Evolutionary conservation across 2,329 filamentous ascomycete genomes (phyloP).

Genomic region (Talaromyces sp.): DNA sequence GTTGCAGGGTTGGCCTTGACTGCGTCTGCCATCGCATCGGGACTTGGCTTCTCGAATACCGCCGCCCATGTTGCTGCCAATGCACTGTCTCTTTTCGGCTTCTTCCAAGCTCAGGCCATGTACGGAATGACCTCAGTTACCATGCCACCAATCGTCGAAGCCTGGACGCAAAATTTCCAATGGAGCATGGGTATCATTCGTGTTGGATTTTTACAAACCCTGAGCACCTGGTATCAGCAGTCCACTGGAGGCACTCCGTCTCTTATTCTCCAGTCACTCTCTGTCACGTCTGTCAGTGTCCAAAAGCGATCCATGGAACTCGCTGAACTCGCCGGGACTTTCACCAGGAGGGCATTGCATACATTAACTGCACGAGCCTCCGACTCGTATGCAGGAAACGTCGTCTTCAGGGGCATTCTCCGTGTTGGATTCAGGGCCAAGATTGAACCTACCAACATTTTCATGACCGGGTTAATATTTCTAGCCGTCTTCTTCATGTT

Average conservation of each 20-base stretch:
- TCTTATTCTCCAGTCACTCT: slow-evolving; percentile 70
- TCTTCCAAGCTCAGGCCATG: slow-evolving; percentile 92
- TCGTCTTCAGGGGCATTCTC: slow-evolving; percentile 72
- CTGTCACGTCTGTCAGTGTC: slow-evolving; percentile 72
- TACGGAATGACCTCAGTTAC: slow-evolving; percentile 78
- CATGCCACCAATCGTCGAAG: slow-evolving; percentile 79
- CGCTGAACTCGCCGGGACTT: slow-evolving; percentile 1
- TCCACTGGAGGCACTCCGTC: slow-evolving; percentile 83
- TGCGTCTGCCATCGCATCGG: slow-evolving; percentile 82
- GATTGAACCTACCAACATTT: slow-evolving; percentile 88
- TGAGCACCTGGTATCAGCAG: slow-evolving; percentile 94
- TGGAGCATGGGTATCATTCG: slow-evolving; percentile 97
- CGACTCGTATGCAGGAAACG: slow-evolving; percentile 43
- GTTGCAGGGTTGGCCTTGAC: slow-evolving; percentile 79
- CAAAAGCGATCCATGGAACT: slow-evolving; percentile 57
- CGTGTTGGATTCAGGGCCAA: slow-evolving; percentile 79
- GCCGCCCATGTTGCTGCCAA: slow-evolving; percentile 92
- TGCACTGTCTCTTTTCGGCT: slow-evolving; percentile 86
- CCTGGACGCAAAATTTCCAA: slow-evolving; percentile 96
- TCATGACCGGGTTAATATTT: slow-evolving; percentile 85
- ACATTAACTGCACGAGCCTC: slow-evolving; percentile 52
- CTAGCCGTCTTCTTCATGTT: slow-evolving; percentile 78
- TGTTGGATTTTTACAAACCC: slow-evolving; percentile 74
- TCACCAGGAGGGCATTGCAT: slow-evolving; percentile 23
- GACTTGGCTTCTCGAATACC: slow-evolving; percentile 86